A percentile compares a stretch with the other conserved stretches of the same genome.
These are phyloP conservation scores for Botryotinia convoluta DNA, from an alignment of 2,329 filamentous ascomycete genomes.

Conservation along the genomic window DNA sequence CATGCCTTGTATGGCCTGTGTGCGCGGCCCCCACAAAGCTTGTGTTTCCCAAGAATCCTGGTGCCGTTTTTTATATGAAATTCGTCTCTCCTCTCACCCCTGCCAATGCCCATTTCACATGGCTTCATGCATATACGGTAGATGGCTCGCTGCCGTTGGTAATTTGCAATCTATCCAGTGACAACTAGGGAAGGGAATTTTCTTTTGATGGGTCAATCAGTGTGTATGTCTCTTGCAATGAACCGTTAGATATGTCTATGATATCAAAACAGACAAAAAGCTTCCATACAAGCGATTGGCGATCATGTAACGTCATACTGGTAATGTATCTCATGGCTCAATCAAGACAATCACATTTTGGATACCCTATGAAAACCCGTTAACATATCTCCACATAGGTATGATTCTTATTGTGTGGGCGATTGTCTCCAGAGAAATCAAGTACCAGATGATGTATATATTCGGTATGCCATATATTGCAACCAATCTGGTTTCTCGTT, in stretches of 20 bases:
- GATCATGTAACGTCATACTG: slow-evolving; percentile 15
- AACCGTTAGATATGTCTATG: neutral
- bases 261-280: neutral
- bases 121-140: slow-evolving; percentile 10
- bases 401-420: neutral
- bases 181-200: neutral
- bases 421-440: neutral
- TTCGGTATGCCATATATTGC: neutral
- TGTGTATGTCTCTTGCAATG: neutral
- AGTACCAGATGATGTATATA: neutral
- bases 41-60: slow-evolving; percentile 4
- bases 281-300: neutral
- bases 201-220: neutral
- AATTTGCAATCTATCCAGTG: slow-evolving; percentile 10
- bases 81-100: neutral
- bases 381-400: neutral
- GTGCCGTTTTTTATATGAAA: neutral
- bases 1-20: neutral
- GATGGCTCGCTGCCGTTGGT: neutral
- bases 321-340: neutral
- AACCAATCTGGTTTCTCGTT: neutral
- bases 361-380: neutral
- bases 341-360: neutral
- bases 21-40: slow-evolving; percentile 10
- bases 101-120: neutral